Base-by-base conservation (phyloP, 768 basidiomycete species). In the Grammothele lineata region DNA sequence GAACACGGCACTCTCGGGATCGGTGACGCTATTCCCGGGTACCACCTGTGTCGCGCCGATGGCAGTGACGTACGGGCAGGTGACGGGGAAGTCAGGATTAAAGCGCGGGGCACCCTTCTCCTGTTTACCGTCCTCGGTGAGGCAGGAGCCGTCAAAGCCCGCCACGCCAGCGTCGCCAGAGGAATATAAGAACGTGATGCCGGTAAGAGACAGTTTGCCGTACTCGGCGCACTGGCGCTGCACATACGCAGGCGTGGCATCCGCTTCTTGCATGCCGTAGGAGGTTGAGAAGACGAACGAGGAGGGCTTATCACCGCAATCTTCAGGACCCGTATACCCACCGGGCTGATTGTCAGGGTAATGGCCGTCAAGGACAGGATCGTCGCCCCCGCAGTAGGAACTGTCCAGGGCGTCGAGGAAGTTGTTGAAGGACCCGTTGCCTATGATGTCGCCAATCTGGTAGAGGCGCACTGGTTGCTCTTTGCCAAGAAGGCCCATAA, bases 161-260 rank as follows among this genome's bases (percentile, higher is more conserved):
- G 68, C 70, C 30, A 75, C 74, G 47, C 74, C 73, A 25, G 55
- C 55, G 40, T 76, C 73, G 22, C 75, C 74, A 9, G 73, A 70
- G 34, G 65, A 64, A 49, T 72, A 76, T n/a, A 76, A 53, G 25
- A 76, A 47, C 1, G 74, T 67, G 1, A 60, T 55, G 30, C 67
- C 67, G 48, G 63, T 57, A 33, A 67, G 47, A 9, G 67, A 65
- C 18, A 69, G 49, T 57, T 75, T 76, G 25, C 62, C 74, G 44
- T 74, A 76, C 53, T 76, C 75, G 5, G 62, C 51, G 52, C 72
- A 74, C 43, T 73, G 70, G 14, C 73, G 66, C 27, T 55, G 59
- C 17, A 68, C 61, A 47, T 71, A 74, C 34, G 63, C 57, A 1
- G 64, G 58, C 0, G 66, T 62, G 34, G 64, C 57, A 33, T 64